Base-by-base conservation (phyloP, 805 yeast species). In the Lipomyces sp. region DNA sequence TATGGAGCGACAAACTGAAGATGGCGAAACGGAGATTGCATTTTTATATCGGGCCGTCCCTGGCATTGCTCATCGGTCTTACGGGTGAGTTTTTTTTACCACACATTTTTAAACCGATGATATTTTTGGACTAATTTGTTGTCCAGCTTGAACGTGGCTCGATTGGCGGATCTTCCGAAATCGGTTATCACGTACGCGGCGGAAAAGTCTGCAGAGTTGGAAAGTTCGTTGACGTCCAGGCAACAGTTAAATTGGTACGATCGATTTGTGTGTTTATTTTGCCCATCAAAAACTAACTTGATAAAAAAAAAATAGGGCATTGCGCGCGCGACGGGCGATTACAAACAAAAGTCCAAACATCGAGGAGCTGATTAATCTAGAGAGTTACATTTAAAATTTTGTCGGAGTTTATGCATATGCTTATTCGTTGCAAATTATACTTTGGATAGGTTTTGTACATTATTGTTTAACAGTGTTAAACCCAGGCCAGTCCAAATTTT, bases 121-220 rank as follows among this genome's bases (percentile, higher is more conserved):
- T 35, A 15, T 30, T 37, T 29, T 30, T 5, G 6, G 15, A 32
- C 34, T 53, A 18, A 60, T 10, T 10, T 10, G 24, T 30, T 24
- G 11, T 35, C 8, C 53, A 66, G 70, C 0, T 79, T 93, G 45
- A 90, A 92, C 74, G 96, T 91, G 50, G 97, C 97, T 0, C 83
- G 85, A 66, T 73, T 92, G 64, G 95, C 97, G 0, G 85, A 85
- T 0, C 77, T 92, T 7, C 74, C 75, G 32, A 51, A 32, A 24
- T 50, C 63, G 1, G 59, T 73, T 6, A 32, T 73, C 15, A 57
- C 45, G 2, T 39, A 48, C 30, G 75, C 75, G 6, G 69, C 53
- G 10, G 62, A 62, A 37, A 60, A 58, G 29, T 63, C 71, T 2
- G 33, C 54, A 29, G 53, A 54, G 24, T 33, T 67, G 30, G 64